phyloP scores from a whole-genome alignment of 345 rosid species.

The Reutealis trisperma region DNA sequence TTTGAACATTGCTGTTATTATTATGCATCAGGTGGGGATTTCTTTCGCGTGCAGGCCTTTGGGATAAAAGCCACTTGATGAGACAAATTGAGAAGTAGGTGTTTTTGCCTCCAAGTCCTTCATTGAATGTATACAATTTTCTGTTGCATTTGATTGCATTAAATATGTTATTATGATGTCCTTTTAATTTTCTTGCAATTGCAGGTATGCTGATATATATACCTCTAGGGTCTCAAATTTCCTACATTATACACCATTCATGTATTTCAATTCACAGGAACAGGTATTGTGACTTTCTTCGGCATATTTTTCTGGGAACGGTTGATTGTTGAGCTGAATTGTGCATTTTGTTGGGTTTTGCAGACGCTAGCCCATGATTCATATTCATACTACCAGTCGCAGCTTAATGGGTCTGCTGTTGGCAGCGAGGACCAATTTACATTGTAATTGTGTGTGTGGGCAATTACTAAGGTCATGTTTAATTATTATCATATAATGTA shows the following conservation, averaged over 20 bases:
- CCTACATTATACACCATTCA: slow-evolving; percentile 85
- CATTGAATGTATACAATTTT: background rate
- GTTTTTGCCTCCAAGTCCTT: background rate
- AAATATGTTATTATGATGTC: background rate
- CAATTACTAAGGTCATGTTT: background rate
- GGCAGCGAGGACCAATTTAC: background rate
- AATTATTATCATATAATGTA: background rate
- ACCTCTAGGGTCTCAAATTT: slow-evolving; percentile 92
- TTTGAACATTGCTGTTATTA: background rate
- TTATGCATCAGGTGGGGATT: slow-evolving; percentile 77
- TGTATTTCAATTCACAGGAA: slow-evolving; percentile 92
- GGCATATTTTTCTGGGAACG: too few species aligned
- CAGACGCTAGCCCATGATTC: slow-evolving; percentile 91
- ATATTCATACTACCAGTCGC: slow-evolving; percentile 35
- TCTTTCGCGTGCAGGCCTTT: slow-evolving; percentile 89
- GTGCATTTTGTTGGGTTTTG: slow-evolving; percentile 17
- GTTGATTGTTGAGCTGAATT: slow-evolving; percentile 11
- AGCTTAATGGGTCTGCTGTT: slow-evolving; percentile 27
- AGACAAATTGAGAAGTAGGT: slow-evolving; percentile 89
- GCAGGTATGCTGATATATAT: slow-evolving; percentile 93
- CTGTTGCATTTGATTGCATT: background rate
- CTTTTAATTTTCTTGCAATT: background rate
- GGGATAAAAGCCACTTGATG: slow-evolving; percentile 99
- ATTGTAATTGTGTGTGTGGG: background rate
- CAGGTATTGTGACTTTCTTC: slow-evolving; percentile 50